Base-by-base conservation (phyloP, 108 stramenopile genomes). In the Nitzschia sp. region DNA sequence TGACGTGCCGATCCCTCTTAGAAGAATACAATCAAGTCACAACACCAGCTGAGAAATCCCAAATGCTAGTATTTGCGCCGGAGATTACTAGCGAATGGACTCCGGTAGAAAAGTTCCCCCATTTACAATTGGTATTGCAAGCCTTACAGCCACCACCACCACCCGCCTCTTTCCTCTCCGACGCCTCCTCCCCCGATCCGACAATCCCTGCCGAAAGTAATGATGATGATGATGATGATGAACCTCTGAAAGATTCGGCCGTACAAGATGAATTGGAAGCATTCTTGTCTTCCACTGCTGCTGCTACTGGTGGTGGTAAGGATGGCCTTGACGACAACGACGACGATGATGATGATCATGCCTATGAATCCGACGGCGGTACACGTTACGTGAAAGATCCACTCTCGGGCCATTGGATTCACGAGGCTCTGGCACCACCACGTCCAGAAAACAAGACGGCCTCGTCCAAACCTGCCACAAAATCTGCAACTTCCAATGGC, bases 281-380 rank as follows among this genome's bases (percentile, higher is more conserved):
- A 9, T 89, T 92, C 61, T 60, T 89, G 9, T 74, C 72, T 3
- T 83, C 87, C 0, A 81, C 83, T 15, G 80, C 61, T 52, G 29
- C 23, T 36, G 16, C 36, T 16, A 68, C 32, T 17, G 45, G 36
- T 25, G 47, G 25, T 28, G 32, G 15, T 48, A 54, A 47, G 2
- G 38, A 32, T 50, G 50, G 13, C 22, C 23, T 35, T 5, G 33
- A 29, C 1, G 19, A 54, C 25, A 38, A 61, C 22, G 76, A 69
- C 19, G 82, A 81, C 30, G 83, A 75, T 23, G 80, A 80, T 30
- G 83, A 91, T 31, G 84, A 78, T 36, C 89, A 92, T 66, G 72
- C 81, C 21, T 91, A 87, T 58, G 81, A 94, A 67, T 85, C 82
- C 61, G 90, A 94, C 62, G 87, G 88, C 3, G 93, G 90, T 13